phyloP scores from a whole-genome alignment of 2,329 filamentous ascomycete species.

The Septoria linicola region DNA sequence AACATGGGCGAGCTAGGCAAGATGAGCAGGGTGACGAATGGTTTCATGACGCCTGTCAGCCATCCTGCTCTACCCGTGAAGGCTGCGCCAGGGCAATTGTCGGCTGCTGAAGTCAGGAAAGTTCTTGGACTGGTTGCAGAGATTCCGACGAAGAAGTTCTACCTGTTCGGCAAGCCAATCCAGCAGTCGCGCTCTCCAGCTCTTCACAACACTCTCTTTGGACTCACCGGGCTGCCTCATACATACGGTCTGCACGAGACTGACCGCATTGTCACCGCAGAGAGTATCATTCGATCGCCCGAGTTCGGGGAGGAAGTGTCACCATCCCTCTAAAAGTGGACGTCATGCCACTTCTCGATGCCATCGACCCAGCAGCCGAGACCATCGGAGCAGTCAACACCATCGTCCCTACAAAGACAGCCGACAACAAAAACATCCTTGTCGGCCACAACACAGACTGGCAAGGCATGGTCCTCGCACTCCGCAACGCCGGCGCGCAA shows the following conservation, averaged over 20 bases:
- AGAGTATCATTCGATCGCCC: conserved; percentile 63
- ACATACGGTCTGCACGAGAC: conserved; percentile 77
- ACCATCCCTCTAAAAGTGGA: conserved; percentile 94
- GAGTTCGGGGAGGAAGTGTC: conserved; percentile 92
- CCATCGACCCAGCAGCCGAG: conserved; percentile 73
- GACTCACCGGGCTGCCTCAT: conserved; percentile 75
- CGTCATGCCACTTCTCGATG: conserved; percentile 77
- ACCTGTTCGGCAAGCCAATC: conserved; percentile 84
- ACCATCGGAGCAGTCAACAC: conserved; percentile 94
- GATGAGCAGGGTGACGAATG: conserved; percentile 84
- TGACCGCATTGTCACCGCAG: conserved; percentile 59
- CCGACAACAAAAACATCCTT: conserved; percentile 49
- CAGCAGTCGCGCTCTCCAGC: conserved; percentile 78
- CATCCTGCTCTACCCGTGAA: conserved; percentile 88
- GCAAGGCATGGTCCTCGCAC: conserved; percentile 81
- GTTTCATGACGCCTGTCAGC: conserved; percentile 91
- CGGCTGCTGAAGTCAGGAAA: conserved; percentile 80
- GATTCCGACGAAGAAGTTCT: conserved; percentile 73
- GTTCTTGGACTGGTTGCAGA: conserved; percentile 77
- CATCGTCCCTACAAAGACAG: conserved; percentile 62
- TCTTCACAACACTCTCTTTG: conserved; percentile 85
- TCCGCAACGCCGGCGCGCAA: conserved; percentile 66
- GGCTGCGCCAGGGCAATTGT: conserved; percentile 90
- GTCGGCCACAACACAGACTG: conserved; percentile 94
- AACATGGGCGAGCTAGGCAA: conserved; percentile 92